These are phyloP conservation scores for Fusarium sp. DNA, from an alignment of 2,329 filamentous ascomycete genomes.

Conservation along the genomic window DNA sequence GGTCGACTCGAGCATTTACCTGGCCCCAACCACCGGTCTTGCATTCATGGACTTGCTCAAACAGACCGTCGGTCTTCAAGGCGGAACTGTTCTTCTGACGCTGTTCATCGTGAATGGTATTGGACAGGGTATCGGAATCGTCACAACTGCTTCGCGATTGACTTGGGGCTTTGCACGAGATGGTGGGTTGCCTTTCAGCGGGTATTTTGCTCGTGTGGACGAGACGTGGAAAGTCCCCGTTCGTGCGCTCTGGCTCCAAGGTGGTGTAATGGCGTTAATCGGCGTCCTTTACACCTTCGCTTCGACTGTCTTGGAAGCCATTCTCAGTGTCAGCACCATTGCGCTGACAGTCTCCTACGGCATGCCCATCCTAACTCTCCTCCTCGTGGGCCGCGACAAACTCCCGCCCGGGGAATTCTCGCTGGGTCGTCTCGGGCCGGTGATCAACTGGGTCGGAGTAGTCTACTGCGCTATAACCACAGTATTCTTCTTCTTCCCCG, in stretches of 20 bases:
- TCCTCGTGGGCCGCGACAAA: slow-evolving; percentile 64
- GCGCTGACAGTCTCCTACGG: slow-evolving; percentile 63
- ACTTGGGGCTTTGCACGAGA: slow-evolving; percentile 68
- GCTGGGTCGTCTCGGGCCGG: slow-evolving; percentile 58
- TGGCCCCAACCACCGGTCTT: slow-evolving; percentile 55
- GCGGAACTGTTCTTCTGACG: slow-evolving; percentile 59
- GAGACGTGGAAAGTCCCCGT: slow-evolving; percentile 63
- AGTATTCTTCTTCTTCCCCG: slow-evolving; percentile 67
- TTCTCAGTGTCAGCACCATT: slow-evolving; percentile 67
- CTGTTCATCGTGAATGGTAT: slow-evolving; percentile 68
- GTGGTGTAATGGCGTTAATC: slow-evolving; percentile 55
- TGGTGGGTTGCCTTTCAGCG: slow-evolving; percentile 59
- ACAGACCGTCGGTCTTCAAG: slow-evolving; percentile 50
- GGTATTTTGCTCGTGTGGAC: slow-evolving; percentile 58
- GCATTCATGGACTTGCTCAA: slow-evolving; percentile 63
- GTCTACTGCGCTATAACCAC: slow-evolving; percentile 64
- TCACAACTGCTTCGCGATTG: slow-evolving; percentile 64
- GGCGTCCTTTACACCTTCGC: slow-evolving; percentile 68
- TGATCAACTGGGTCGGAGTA: slow-evolving; percentile 62
- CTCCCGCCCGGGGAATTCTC: slow-evolving; percentile 60
- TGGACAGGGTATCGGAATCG: slow-evolving; percentile 63
- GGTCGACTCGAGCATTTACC: slow-evolving; percentile 57
- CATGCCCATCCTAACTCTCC: slow-evolving; percentile 62
- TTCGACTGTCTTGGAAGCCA: slow-evolving; percentile 63
- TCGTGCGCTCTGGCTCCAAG: slow-evolving; percentile 64